A percentile compares a stretch with the other conserved stretches of the same genome.
phyloP scores from a whole-genome alignment of 2,329 filamentous ascomycete species.

The Paecilomyces niveus region DNA sequence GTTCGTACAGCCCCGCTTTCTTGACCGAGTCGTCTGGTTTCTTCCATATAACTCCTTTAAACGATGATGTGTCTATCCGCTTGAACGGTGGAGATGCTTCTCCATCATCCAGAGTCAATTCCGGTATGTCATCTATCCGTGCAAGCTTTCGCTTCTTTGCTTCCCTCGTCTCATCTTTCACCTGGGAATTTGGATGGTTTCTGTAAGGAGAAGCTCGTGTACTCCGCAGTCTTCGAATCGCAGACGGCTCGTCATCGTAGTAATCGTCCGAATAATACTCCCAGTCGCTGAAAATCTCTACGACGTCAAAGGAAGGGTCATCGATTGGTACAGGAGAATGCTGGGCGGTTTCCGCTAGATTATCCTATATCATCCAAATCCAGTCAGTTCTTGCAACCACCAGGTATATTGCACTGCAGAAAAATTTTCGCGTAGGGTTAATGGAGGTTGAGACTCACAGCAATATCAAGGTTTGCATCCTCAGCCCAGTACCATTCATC shows the following conservation, averaged over 20 bases:
- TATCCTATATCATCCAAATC: slow-evolving; percentile 23
- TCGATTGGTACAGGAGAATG: slow-evolving; percentile 34
- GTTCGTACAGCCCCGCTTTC: slow-evolving; percentile 25
- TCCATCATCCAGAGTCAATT: slow-evolving; percentile 2
- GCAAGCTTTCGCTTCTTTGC: slow-evolving; percentile 16
- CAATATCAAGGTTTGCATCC: slow-evolving; percentile 27
- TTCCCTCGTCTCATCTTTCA: slow-evolving; percentile 5
- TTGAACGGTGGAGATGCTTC: not conserved
- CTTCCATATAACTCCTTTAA: slow-evolving; percentile 37
- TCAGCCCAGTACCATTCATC: slow-evolving; percentile 25
- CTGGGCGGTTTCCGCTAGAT: slow-evolving; percentile 34
- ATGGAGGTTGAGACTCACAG: slow-evolving; percentile 17
- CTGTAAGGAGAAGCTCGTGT: not conserved
- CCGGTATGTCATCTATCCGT: slow-evolving; percentile 9
- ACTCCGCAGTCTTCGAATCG: slow-evolving; percentile 14
- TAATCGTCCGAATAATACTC: slow-evolving; percentile 41
- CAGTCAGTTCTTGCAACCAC: not conserved
- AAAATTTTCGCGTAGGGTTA: not conserved
- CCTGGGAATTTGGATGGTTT: not conserved
- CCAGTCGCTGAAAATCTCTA: slow-evolving; percentile 39
- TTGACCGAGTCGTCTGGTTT: slow-evolving; percentile 16
- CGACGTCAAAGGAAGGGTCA: slow-evolving; percentile 30
- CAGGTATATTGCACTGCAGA: not conserved
- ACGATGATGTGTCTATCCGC: slow-evolving; percentile 19
- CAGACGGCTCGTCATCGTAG: slow-evolving; percentile 36